Evolutionary conservation across 2,329 filamentous ascomycete species (phyloP), one percentile per base, ranked within the genome.

Genomic region (Huntiella savannae): DNA sequence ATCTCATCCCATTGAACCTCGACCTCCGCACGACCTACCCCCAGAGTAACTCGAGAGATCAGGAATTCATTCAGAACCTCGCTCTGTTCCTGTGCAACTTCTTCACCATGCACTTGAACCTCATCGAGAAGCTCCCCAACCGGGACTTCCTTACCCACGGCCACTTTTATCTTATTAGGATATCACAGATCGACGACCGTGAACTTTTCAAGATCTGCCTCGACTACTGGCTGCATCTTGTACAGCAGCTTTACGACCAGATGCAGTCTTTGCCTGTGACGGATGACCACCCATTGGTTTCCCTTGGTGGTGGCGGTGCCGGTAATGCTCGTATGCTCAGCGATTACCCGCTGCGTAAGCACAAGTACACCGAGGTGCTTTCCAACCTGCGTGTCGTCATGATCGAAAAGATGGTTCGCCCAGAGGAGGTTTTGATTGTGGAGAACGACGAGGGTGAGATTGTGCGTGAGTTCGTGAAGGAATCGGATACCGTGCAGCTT

Each of bases 181-280:
- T 98, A 62, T 95, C 87, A 41, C 87, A 98, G 65, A 98, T 98
- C 54, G 91, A 98, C 54, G 92, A 98, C 58, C 80, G 91, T 46
- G 91, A 98, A 62, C 94, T 98, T 53, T 98, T 98, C 75, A 98
- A 98, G 71, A 98, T 98, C 58, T 93, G 84, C 60, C 69, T 98
- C 52, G 92, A 98, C 61, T 98, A 98, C 67, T 98, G 91, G 91
- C 91, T 92, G 34, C 96, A 95, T 64, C 73, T 96, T 43, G 92
- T 98, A 5, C 88, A 93, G 58, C 91, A 96, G 63, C 73, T 98
- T 16, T 98, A 96, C 60, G 91, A 98, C 60, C 91, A 98, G 67
- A 95, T 96, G 87, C 91, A 98, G 63, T 76, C 86, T 52, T 76
- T 96, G 3, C 92, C 91, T 5, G 83, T 96, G 54, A 86, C 83